A percentile compares a stretch with the other conserved stretches of the same genome.
phyloP scores from a whole-genome alignment of 2,329 filamentous ascomycete genomes.

The Teratosphaeria pseudoeucalypti region DNA sequence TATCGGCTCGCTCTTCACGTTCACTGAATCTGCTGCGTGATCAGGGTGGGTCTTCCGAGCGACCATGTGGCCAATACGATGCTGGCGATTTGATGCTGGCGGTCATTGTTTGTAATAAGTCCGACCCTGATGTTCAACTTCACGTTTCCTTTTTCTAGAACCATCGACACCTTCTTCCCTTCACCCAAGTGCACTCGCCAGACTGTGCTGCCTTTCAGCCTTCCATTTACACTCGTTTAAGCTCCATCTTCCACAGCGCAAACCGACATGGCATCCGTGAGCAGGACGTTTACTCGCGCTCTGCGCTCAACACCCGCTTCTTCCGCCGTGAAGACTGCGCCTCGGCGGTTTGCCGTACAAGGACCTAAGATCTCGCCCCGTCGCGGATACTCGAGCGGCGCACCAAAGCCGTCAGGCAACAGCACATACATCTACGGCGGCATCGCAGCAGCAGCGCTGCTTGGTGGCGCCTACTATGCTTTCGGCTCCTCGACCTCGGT shows the following conservation, averaged over 20 bases:
- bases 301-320: conserved; percentile 31
- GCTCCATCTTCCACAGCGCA: neutral
- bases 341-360: conserved; percentile 49
- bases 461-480: conserved; percentile 51
- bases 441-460: conserved; percentile 48
- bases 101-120: neutral
- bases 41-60: neutral
- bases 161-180: neutral
- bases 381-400: conserved; percentile 58
- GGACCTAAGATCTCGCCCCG: conserved; percentile 64
- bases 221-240: neutral
- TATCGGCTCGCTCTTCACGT: neutral
- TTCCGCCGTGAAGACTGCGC: conserved; percentile 46
- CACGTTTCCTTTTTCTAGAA: neutral
- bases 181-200: neutral
- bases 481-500: conserved; percentile 37
- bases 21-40: neutral
- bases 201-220: neutral
- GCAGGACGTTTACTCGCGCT: conserved; percentile 30
- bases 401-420: conserved; percentile 20
- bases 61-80: neutral
- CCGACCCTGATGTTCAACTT: neutral
- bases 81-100: neutral
- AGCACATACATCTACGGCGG: conserved; percentile 47
- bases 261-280: conserved; percentile 27